Evolutionary conservation across 148 eudicot species (phyloP).

Genomic region (Chenopodium suecicum): DNA sequence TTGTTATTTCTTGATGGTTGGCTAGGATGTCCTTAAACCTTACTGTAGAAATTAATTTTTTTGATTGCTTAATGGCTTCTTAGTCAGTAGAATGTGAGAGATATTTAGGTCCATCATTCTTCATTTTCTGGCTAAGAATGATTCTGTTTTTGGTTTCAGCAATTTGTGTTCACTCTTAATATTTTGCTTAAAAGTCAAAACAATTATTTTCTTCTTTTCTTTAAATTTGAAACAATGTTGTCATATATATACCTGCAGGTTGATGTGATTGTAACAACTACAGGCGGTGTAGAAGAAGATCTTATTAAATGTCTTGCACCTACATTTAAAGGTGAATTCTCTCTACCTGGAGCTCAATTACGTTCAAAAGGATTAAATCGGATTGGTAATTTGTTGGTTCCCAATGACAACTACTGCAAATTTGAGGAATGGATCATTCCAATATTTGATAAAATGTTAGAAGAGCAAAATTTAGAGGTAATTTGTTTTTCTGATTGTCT

Average conservation of each 20-base stretch:
- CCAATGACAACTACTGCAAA: slow-evolving; percentile 93
- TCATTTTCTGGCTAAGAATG: neutral
- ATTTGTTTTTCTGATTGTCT: neutral
- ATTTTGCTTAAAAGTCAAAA: neutral
- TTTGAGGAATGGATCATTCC: slow-evolving; percentile 98
- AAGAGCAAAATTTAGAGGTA: slow-evolving; percentile 77
- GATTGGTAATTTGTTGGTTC: slow-evolving; percentile 90
- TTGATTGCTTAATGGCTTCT: neutral
- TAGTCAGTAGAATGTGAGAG: neutral
- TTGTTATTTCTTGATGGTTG: neutral
- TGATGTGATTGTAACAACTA: slow-evolving; percentile 82
- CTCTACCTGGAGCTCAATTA: slow-evolving; percentile 69
- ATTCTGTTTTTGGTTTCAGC: neutral
- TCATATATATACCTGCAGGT: slow-evolving; percentile 43
- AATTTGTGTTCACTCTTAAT: neutral
- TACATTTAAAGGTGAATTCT: slow-evolving; percentile 82
- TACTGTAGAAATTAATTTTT: neutral
- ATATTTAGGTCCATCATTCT: neutral
- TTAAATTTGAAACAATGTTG: neutral
- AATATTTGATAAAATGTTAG: slow-evolving; percentile 83
- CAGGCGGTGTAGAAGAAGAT: slow-evolving; percentile 93
- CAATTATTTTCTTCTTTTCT: neutral
- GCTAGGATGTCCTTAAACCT: neutral
- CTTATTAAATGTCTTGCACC: slow-evolving; percentile 91
- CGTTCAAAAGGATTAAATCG: slow-evolving; percentile 84